phyloP scores from a whole-genome alignment of 1,284 basidiomycete genomes.

The Acaromyces ingoldii region DNA sequence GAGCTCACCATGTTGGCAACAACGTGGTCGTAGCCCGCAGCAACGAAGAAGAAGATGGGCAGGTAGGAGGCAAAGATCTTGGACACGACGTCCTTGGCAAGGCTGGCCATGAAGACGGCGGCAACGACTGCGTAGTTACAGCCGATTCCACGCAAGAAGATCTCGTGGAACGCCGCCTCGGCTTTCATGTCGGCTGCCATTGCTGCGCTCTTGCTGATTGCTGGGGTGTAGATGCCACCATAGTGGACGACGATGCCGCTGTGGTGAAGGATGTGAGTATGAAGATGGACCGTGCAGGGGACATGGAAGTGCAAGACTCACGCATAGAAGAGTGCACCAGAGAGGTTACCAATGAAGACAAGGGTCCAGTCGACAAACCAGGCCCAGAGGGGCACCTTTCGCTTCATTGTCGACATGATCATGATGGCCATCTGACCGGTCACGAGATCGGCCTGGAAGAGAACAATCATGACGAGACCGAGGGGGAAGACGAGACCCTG shows the following conservation, averaged over 20 bases:
- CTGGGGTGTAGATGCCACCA: conserved; percentile 21
- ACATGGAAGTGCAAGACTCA: no score
- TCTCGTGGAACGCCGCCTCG: conserved; percentile 52
- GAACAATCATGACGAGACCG: conserved; percentile 39
- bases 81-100: conserved; percentile 66
- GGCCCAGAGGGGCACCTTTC: conserved; percentile 32
- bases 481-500: conserved; percentile 35
- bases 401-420: conserved; percentile 33
- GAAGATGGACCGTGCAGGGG: no score
- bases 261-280: no score
- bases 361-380: conserved; percentile 49
- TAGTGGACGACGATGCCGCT: conserved; percentile 57
- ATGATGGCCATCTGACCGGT: conserved; percentile 39
- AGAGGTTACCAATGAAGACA: conserved; percentile 69
- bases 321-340: conserved; percentile 68
- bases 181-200: conserved; percentile 22
- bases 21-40: conserved; percentile 63
- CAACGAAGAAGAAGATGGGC: conserved; percentile 68
- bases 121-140: conserved; percentile 74
- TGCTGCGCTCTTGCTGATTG: conserved; percentile 22
- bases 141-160: conserved; percentile 69
- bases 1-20: conserved; percentile 54
- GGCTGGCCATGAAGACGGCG: conserved; percentile 75
- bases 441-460: conserved; percentile 35
- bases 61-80: conserved; percentile 71